Evolutionary conservation across 108 stramenopile genomes (phyloP), one percentile per base, ranked within the genome.

Genomic region (Nitzschia palea): DNA sequence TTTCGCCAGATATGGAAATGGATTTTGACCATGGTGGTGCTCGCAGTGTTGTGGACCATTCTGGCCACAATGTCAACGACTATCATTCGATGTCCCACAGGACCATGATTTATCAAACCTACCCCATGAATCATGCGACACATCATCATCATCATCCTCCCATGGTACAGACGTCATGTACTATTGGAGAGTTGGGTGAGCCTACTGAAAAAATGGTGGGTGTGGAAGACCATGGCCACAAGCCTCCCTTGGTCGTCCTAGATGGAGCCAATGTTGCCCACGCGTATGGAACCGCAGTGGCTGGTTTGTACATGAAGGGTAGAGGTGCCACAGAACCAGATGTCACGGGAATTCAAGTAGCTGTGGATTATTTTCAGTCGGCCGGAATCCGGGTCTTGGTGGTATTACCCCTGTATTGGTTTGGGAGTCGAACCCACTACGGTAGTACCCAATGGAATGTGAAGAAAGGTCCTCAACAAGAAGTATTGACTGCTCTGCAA

Each of bases 251-350:
- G 43, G 78, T 93, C 22, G 91, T 93, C 18, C 74, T 93, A 20
- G 91, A 93, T 57, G 91, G 88, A 34, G 91, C 91, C 61, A 93
- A 93, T 60, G 75, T 93, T 15, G 87, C 91, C 25, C 85, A 93
- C 63, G 77, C 77, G n/a, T 93, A 93, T 56, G 83, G 80, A 12
- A 71, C 80, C n/a, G 81, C 83, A 53, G 47, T 71, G 71, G 71
- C 72, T 23, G 79, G 68, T 35, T 25, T 67, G 34, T 44, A 47
- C 65, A 22, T 25, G 50, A 33, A 29, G 20, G 25, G 34, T 28
- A 44, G 51, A 36, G 52, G 64, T 5, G 15, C 55, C 48, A 20
- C 70, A 40, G 53, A 92, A 60, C 86, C 89, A 22, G 80, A 90
- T 60, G 73, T 79, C 2, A 50, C 48, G 2, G 92, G 87, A 10